These are phyloP conservation scores for Crepidotus variabilis DNA, from an alignment of 768 basidiomycete species.

Conservation along the genomic window DNA sequence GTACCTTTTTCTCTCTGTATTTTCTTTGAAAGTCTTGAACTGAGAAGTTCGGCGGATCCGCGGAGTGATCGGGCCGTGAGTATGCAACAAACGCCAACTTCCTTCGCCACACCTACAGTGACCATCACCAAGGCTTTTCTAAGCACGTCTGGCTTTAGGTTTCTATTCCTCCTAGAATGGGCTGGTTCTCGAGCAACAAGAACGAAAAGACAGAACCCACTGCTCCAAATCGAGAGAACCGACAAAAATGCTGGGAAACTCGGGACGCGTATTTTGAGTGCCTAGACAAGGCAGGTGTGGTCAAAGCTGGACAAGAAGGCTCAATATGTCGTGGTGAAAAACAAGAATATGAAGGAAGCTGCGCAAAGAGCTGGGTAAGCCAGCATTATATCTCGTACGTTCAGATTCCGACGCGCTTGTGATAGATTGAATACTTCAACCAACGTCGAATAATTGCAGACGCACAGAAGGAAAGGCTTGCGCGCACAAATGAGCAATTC, in stretches of 20 bases:
- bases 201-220: constrained; percentile 34
- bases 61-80: too few species aligned
- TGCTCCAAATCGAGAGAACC: constrained; percentile 55
- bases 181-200: constrained; percentile 35
- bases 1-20: too few species aligned
- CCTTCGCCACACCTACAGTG: too few species aligned
- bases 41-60: too few species aligned
- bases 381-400: neutral
- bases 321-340: constrained; percentile 55
- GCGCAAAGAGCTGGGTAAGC: constrained; percentile 89
- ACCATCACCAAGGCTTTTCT: too few species aligned
- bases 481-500: constrained; percentile 29
- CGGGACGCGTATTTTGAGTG: constrained; percentile 86
- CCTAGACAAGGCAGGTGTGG: constrained; percentile 63
- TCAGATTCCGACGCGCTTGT: neutral
- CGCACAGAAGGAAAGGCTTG: constrained; percentile 70
- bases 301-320: constrained; percentile 73
- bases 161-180: constrained; percentile 26
- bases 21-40: too few species aligned
- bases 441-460: constrained; percentile 81
- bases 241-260: constrained; percentile 81
- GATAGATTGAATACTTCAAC: constrained; percentile 92
- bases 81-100: too few species aligned
- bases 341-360: constrained; percentile 61
- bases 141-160: too few species aligned